Conservation (phyloP, 2,329 filamentous ascomycete genomes). For the Xylaria sp. region DNA sequence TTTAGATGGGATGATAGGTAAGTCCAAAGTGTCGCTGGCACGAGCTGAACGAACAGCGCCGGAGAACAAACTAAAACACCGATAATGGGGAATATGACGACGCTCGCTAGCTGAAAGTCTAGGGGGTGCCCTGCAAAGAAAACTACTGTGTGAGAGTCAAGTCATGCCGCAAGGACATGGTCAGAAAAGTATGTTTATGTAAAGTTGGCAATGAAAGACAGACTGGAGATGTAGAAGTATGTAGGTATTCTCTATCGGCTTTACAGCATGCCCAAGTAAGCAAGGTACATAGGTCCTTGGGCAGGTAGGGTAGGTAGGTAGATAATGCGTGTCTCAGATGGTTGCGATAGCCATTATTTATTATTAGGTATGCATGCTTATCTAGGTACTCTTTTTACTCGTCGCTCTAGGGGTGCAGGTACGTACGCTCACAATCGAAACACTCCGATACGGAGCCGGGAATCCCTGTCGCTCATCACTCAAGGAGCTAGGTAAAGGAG, state of each 20-base stretch:
- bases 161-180: background rate
- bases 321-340: constrained; percentile 15
- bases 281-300: background rate
- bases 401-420: background rate
- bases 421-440: background rate
- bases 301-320: background rate
- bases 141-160: constrained; percentile 5
- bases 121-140: background rate
- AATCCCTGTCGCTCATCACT: constrained; percentile 14
- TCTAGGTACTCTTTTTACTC: constrained; percentile 9
- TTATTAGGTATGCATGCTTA: constrained; percentile 20
- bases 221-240: background rate
- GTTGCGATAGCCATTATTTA: background rate
- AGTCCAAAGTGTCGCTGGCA: background rate
- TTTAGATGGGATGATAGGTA: background rate
- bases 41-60: background rate
- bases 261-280: background rate
- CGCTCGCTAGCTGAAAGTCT: background rate
- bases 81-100: constrained; percentile 9
- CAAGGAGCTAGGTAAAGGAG: background rate
- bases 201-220: constrained; percentile 3
- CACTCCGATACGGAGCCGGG: constrained; percentile 22
- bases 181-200: background rate
- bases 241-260: background rate
- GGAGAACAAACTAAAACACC: constrained; percentile 8